Percentiles rank a stretch among this genome's conserved stretches.
Evolutionary conservation across 257 asterid genomes (phyloP).

Genomic region (Scutellaria minor): DNA sequence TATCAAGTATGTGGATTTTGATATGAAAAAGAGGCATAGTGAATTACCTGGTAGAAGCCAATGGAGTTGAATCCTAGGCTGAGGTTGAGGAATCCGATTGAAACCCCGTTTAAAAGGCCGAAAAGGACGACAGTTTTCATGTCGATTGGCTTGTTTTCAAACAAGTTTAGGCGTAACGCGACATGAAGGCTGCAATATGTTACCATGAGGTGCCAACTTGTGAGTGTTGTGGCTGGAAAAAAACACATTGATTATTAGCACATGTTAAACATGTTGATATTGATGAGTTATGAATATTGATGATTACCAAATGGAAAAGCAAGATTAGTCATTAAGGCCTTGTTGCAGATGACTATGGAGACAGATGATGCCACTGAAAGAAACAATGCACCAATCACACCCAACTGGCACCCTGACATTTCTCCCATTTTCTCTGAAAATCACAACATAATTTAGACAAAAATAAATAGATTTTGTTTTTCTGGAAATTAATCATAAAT

Average conservation of each 20-base stretch:
- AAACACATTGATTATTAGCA: neutral
- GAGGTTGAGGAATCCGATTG: slow-evolving; percentile 88
- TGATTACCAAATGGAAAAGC: slow-evolving; percentile 76
- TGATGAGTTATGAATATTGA: too few species aligned
- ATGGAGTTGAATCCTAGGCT: slow-evolving; percentile 92
- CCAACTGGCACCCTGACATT: slow-evolving; percentile 70
- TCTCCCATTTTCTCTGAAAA: slow-evolving; percentile 67
- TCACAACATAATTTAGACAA: too few species aligned
- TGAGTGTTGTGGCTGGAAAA: slow-evolving; percentile 79
- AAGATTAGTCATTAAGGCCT: slow-evolving; percentile 91
- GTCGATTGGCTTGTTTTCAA: slow-evolving; percentile 78
- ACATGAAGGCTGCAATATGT: slow-evolving; percentile 86
- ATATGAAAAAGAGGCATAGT: neutral
- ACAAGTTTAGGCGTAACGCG: slow-evolving; percentile 70
- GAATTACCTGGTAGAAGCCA: slow-evolving; percentile 83
- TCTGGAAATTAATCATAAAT: too few species aligned
- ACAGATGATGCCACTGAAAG: slow-evolving; percentile 93
- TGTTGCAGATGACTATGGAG: slow-evolving; percentile 89
- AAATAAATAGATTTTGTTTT: too few species aligned
- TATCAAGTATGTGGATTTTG: too few species aligned
- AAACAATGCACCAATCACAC: slow-evolving; percentile 79
- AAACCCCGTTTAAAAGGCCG: slow-evolving; percentile 80
- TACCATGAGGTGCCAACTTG: slow-evolving; percentile 96
- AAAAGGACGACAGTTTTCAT: slow-evolving; percentile 66
- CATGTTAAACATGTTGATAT: neutral